These are phyloP conservation scores for Cystobasidium slooffiae DNA, from an alignment of 1,284 basidiomycete species.

Conservation along the genomic window DNA sequence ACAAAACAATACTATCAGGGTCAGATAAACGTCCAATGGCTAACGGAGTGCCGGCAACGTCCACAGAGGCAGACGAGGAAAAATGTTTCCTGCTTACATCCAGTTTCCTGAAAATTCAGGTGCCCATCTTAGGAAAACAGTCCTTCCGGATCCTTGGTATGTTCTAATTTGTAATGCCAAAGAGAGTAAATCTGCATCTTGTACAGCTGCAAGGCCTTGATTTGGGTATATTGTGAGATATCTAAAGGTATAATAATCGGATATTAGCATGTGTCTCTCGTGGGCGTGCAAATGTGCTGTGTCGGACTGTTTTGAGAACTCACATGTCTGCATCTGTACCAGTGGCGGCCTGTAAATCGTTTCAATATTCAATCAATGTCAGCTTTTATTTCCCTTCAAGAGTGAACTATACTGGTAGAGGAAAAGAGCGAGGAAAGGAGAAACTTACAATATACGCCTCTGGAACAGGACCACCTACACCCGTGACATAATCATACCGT, in stretches of 20 bases:
- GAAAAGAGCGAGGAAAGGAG: too few species aligned
- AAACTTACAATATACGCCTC: constrained; percentile 44
- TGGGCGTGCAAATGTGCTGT: not conserved
- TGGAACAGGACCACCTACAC: constrained; percentile 10
- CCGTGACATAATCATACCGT: constrained; percentile 47
- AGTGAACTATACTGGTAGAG: not conserved
- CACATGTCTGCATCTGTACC: constrained; percentile 41
- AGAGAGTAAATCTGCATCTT: constrained; percentile 50
- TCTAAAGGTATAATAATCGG: not conserved
- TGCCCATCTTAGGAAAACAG: constrained; percentile 55
- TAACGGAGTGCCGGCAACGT: too few species aligned
- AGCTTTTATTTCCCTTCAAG: not conserved
- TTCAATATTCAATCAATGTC: not conserved
- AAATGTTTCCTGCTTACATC: constrained; percentile 27
- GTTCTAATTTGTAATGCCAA: constrained; percentile 51
- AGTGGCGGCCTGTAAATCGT: constrained; percentile 18
- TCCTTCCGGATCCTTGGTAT: constrained; percentile 46
- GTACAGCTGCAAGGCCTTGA: constrained; percentile 45
- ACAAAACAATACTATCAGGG: not conserved
- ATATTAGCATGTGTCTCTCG: not conserved
- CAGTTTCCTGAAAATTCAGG: constrained; percentile 55
- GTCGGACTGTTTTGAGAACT: too few species aligned
- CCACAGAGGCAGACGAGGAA: not conserved
- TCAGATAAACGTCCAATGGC: too few species aligned
- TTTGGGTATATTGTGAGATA: constrained; percentile 44